Evolutionary conservation across 345 rosid genomes (phyloP).

Genomic region (Bruguiera gymnorhiza): DNA sequence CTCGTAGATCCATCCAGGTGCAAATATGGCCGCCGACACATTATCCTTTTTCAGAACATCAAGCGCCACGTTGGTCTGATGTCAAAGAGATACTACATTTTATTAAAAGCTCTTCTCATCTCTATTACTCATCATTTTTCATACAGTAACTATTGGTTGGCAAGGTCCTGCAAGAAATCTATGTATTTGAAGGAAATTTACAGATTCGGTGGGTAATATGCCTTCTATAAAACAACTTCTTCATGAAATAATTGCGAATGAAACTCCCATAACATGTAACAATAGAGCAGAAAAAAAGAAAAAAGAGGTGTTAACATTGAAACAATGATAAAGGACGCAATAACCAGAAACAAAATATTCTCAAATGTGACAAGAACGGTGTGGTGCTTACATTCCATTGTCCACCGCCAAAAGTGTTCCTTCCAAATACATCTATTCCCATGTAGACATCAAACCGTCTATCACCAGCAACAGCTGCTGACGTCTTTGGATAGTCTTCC

Average conservation of each 20-base stretch:
- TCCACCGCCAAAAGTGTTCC: constrained; percentile 77
- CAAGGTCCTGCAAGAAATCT: too few species aligned
- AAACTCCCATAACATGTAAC: too few species aligned
- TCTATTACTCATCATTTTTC: too few species aligned
- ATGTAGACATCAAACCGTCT: constrained; percentile 77
- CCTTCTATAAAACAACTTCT: too few species aligned
- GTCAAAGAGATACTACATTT: constrained; percentile 15
- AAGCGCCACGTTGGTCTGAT: constrained; percentile 69
- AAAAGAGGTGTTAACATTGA: too few species aligned
- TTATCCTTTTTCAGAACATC: constrained; percentile 58
- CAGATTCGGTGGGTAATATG: too few species aligned
- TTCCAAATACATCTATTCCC: constrained; percentile 85
- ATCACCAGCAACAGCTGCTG: constrained; percentile 67
- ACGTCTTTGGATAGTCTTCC: constrained; percentile 55
- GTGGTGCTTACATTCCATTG: constrained; percentile 58
- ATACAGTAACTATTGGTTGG: too few species aligned
- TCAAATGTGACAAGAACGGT: neutral
- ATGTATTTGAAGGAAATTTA: too few species aligned
- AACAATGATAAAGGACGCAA: too few species aligned
- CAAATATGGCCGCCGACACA: constrained; percentile 82
- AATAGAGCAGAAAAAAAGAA: too few species aligned
- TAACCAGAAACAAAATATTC: neutral
- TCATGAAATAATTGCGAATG: too few species aligned
- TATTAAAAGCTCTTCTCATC: neutral
- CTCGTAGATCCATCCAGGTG: constrained; percentile 92